Conservation (phyloP, 2,329 filamentous ascomycete genomes). For the Penicillium sp. region DNA sequence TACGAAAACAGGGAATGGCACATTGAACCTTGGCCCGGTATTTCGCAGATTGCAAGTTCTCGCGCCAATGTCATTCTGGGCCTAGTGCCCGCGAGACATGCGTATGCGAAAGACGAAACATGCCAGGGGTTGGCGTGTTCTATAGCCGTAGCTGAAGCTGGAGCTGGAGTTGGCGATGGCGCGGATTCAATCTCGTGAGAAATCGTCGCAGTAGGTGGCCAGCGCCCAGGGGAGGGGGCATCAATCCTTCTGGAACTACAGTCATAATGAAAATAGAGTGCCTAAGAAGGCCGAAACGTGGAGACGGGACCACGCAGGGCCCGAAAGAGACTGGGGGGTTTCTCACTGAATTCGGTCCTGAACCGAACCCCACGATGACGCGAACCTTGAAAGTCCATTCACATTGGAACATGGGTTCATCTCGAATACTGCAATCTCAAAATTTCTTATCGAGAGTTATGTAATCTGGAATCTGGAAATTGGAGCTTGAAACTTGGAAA, state of each 20-base stretch:
- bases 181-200: too few species aligned
- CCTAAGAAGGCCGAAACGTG: not conserved
- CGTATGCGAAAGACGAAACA: not conserved
- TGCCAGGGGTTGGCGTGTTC: not conserved
- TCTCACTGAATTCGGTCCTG: not conserved
- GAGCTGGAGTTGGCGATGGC: too few species aligned
- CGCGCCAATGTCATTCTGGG: not conserved
- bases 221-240: not conserved
- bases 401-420: not conserved
- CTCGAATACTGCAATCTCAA: not conserved
- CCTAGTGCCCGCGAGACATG: not conserved
- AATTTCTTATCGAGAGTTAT: too few species aligned
- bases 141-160: not conserved
- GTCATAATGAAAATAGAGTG: not conserved
- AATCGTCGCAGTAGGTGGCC: not conserved
- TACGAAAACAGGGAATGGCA: conserved; percentile 5
- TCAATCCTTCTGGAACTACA: not conserved
- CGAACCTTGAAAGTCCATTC: not conserved
- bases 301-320: not conserved
- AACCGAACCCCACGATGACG: not conserved
- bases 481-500: not conserved
- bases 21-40: conserved; percentile 6
- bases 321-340: not conserved
- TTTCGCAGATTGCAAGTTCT: conserved; percentile 1
- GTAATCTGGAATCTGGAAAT: too few species aligned